Percentiles rank a stretch among this genome's conserved stretches.
phyloP scores from a whole-genome alignment of 495 filamentous ascomycete species.

The Trichoderma gamsii region DNA sequence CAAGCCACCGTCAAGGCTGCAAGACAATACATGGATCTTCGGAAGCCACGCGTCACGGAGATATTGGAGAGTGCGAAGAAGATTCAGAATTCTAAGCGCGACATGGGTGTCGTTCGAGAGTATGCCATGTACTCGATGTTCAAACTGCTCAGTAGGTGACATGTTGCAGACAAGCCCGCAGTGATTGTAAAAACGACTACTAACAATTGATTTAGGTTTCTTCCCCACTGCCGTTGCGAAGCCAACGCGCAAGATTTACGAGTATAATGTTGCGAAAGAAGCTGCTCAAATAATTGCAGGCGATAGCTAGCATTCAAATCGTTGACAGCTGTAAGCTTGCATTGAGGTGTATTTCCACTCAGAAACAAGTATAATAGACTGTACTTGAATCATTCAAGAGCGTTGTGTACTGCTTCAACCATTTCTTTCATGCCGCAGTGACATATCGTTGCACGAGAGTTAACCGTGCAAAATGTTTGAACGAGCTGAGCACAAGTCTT shows the following conservation, averaged over 20 bases:
- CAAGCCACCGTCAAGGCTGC: conserved; percentile 2
- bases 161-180: neutral
- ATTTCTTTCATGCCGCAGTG: neutral
- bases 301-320: neutral
- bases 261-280: conserved; percentile 5
- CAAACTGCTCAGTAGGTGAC: neutral
- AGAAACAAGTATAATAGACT: neutral
- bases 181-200: neutral
- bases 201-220: neutral
- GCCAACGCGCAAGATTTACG: conserved; percentile 1
- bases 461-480: too few relatives aligned
- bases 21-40: conserved; percentile 6
- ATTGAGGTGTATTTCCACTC: neutral
- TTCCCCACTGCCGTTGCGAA: neutral
- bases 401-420: neutral
- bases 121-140: conserved; percentile 7
- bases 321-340: neutral
- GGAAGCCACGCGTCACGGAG: conserved; percentile 11
- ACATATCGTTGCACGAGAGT: too few relatives aligned
- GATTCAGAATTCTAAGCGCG: conserved; percentile 9
- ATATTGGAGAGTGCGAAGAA: neutral
- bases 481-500: neutral
- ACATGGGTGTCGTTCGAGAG: conserved; percentile 10
- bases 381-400: neutral
- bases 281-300: neutral